A percentile compares a stretch with the other conserved stretches of the same genome.
Conservation (phyloP, 2,329 filamentous ascomycete genomes). For the Arthrobotrys pseudoclavata region DNA sequence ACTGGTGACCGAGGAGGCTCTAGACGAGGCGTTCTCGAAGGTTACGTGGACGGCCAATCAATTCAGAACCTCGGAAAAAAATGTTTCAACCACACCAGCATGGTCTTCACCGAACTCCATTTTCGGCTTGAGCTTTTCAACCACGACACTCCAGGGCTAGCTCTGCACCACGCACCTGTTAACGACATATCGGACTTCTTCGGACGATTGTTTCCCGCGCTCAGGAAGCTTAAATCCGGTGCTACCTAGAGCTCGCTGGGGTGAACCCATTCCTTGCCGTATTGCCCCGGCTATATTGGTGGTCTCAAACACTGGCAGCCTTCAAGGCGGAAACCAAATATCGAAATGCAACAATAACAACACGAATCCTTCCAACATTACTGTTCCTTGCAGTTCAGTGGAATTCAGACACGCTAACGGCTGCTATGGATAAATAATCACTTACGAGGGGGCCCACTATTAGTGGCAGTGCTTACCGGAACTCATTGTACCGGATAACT, state of each 20-base stretch:
- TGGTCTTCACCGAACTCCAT: too few relatives aligned
- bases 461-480: slow-evolving; percentile 12
- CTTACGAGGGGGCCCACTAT: neutral
- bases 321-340: slow-evolving; percentile 5
- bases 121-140: neutral
- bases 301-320: slow-evolving; percentile 22
- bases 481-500: neutral
- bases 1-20: neutral
- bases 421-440: slow-evolving; percentile 8
- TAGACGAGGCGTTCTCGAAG: slow-evolving; percentile 24
- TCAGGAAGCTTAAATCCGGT: slow-evolving; percentile 18
- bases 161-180: too few relatives aligned
- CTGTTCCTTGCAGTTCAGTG: too few relatives aligned
- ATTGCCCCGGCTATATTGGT: slow-evolving; percentile 17
- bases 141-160: neutral
- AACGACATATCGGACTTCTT: neutral
- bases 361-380: neutral
- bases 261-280: neutral
- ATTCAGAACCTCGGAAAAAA: neutral
- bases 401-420: neutral
- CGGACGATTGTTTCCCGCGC: neutral
- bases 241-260: neutral
- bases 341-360: slow-evolving; percentile 16
- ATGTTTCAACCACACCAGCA: too few relatives aligned
- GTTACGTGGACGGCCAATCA: slow-evolving; percentile 6